A percentile compares a stretch with the other conserved stretches of the same genome.
Evolutionary conservation across 352 stramenopile species (phyloP).

Genomic region (Sclerospora graminicola): DNA sequence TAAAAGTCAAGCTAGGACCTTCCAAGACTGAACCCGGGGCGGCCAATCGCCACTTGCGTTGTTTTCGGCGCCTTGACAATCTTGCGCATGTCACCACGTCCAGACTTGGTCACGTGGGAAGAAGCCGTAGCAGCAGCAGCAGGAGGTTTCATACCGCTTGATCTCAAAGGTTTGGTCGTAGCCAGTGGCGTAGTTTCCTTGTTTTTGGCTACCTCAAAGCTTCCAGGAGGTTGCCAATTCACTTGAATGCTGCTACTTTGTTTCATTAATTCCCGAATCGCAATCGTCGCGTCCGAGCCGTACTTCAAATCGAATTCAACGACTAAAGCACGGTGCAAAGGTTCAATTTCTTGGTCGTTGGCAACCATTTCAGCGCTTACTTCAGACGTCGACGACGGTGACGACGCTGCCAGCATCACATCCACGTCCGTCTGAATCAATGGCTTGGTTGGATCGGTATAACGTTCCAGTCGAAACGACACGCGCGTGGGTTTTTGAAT

Average conservation of each 20-base stretch:
- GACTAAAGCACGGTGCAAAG: conserved; percentile 26
- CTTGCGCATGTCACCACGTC: conserved; percentile 28
- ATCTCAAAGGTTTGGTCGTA: background rate
- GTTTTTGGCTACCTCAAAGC: too few species aligned
- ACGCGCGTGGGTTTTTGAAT: conserved; percentile 82
- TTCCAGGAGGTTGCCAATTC: conserved; percentile 31
- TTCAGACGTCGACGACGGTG: background rate
- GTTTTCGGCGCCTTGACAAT: conserved; percentile 56
- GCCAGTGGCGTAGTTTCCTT: conserved; percentile 2
- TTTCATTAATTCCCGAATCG: conserved; percentile 91
- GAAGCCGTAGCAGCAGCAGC: background rate
- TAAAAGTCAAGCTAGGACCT: conserved; percentile 50
- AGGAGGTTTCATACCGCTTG: conserved; percentile 1
- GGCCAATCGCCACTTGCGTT: conserved; percentile 63
- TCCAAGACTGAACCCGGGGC: conserved; percentile 74
- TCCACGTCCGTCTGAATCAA: conserved; percentile 88
- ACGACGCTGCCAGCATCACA: conserved; percentile 18
- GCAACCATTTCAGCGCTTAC: background rate
- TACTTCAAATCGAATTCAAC: conserved; percentile 55
- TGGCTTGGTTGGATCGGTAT: conserved; percentile 82
- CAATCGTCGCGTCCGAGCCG: conserved; percentile 88
- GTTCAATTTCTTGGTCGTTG: conserved; percentile 3
- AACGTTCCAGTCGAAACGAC: conserved; percentile 73
- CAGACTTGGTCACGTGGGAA: conserved; percentile 23
- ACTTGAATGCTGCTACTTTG: conserved; percentile 77